Conservation (phyloP, 495 filamentous ascomycete species). For the Penicillium paxilli region DNA sequence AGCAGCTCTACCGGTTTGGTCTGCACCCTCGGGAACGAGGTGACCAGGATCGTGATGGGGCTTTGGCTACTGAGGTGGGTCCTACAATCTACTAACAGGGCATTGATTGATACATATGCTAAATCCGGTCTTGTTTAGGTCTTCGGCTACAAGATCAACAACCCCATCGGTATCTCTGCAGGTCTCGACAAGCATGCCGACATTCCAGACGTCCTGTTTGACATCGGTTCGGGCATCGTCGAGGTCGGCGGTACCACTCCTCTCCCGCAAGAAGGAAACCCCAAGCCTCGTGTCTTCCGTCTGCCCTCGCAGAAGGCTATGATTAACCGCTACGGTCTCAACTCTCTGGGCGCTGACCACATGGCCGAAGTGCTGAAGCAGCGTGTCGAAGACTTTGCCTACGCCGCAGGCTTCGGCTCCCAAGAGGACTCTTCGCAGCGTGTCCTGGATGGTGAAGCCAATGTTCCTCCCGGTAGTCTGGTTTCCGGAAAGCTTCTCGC, state of each 20-base stretch:
- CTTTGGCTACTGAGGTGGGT: conserved; percentile 52
- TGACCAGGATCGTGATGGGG: conserved; percentile 48
- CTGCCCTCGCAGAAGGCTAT: conserved; percentile 77
- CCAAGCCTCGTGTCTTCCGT: conserved; percentile 83
- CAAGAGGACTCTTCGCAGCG: conserved; percentile 63
- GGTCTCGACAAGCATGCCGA: conserved; percentile 94
- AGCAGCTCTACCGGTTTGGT: conserved; percentile 53
- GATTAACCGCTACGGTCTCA: conserved; percentile 95
- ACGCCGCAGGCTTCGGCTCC: conserved; percentile 61
- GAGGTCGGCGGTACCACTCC: conserved; percentile 93
- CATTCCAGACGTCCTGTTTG: conserved; percentile 78
- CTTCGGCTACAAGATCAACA: conserved; percentile 75
- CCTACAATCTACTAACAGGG: neutral
- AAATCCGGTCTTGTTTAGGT: conserved; percentile 43
- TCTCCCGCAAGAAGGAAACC: conserved; percentile 80
- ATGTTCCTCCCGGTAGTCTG: conserved; percentile 71
- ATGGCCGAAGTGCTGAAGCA: conserved; percentile 79
- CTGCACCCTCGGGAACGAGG: conserved; percentile 75
- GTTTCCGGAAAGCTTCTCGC: conserved; percentile 71
- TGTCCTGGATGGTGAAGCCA: conserved; percentile 69
- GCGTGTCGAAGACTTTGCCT: conserved; percentile 75
- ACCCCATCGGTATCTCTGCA: conserved; percentile 89
- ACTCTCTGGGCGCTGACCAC: conserved; percentile 78
- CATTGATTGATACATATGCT: neutral
- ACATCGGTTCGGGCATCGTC: conserved; percentile 76